Conservation (phyloP, 768 basidiomycete species). For the Tremella fuciformis region DNA sequence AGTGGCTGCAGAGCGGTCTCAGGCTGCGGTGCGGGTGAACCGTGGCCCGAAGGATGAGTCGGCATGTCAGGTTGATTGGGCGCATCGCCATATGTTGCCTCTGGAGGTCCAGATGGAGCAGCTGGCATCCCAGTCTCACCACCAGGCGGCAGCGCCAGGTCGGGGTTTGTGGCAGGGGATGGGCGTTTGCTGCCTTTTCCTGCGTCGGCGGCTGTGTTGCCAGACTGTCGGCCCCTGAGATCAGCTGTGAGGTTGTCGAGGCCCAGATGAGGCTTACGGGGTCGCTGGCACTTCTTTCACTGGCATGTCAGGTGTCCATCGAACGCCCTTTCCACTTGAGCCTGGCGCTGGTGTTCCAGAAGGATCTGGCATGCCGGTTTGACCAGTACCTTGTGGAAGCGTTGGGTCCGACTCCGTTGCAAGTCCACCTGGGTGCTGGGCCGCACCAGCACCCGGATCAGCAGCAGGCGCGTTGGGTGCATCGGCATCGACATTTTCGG, state of each 20-base stretch:
- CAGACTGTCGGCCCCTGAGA: no score
- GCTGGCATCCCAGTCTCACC: neutral
- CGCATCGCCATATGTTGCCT: no score
- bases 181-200: no score
- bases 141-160: slow-evolving; percentile 5
- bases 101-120: neutral
- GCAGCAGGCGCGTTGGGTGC: slow-evolving; percentile 10
- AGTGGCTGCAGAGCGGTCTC: neutral
- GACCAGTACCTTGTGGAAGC: no score
- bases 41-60: no score
- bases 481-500: slow-evolving; percentile 6
- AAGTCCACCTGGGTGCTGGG: neutral
- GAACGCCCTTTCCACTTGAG: slow-evolving; percentile 23
- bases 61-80: no score
- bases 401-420: neutral
- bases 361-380: no score
- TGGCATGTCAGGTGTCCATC: slow-evolving; percentile 27
- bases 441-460: no score
- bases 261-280: no score
- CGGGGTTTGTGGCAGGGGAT: no score
- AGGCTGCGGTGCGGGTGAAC: neutral
- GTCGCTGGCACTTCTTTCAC: slow-evolving; percentile 11
- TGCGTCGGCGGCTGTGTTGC: no score
- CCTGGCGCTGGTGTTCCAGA: slow-evolving; percentile 10
- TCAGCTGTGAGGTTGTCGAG: no score